Evolutionary conservation across 495 filamentous ascomycete species (phyloP).

Genomic region (Penicillium arizonense): DNA sequence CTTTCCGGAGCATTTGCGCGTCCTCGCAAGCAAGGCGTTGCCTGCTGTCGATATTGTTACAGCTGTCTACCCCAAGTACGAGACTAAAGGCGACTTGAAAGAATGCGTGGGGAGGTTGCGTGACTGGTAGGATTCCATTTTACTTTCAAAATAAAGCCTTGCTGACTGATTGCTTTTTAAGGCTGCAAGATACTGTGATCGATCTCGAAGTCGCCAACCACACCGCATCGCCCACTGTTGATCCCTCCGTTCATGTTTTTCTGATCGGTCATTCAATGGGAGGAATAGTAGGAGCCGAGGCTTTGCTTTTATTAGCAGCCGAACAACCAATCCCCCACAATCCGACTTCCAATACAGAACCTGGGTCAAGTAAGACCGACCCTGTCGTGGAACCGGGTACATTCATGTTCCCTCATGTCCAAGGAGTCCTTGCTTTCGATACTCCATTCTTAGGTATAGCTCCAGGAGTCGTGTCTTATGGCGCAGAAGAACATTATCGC

Average conservation of each 20-base stretch:
- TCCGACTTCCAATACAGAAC: conserved; percentile 14
- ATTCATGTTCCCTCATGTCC: conserved; percentile 67
- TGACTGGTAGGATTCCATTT: conserved; percentile 65
- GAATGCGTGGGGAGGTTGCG: conserved; percentile 78
- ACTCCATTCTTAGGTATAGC: conserved; percentile 91
- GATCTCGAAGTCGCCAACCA: conserved; percentile 83
- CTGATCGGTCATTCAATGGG: conserved; percentile 95
- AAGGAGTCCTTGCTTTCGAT: conserved; percentile 90
- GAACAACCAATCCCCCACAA: conserved; percentile 61
- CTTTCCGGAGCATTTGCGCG: conserved; percentile 73
- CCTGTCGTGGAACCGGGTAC: conserved; percentile 29
- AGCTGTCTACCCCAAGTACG: conserved; percentile 83
- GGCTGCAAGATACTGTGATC: conserved; percentile 89
- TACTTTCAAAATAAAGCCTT: not conserved
- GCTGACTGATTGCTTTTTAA: conserved; percentile 25
- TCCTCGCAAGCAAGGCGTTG: conserved; percentile 65
- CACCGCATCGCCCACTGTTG: conserved; percentile 84
- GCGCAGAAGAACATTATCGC: conserved; percentile 81
- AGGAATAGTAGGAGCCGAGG: conserved; percentile 92
- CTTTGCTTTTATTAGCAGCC: conserved; percentile 64
- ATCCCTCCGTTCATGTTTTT: conserved; percentile 81
- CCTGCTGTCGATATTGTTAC: conserved; percentile 70
- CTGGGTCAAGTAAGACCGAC: conserved; percentile 18
- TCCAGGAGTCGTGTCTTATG: conserved; percentile 84
- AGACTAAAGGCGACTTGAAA: conserved; percentile 83